phyloP scores from a whole-genome alignment of 2,329 filamentous ascomycete species.

The Phyllosticta ampelicida region DNA sequence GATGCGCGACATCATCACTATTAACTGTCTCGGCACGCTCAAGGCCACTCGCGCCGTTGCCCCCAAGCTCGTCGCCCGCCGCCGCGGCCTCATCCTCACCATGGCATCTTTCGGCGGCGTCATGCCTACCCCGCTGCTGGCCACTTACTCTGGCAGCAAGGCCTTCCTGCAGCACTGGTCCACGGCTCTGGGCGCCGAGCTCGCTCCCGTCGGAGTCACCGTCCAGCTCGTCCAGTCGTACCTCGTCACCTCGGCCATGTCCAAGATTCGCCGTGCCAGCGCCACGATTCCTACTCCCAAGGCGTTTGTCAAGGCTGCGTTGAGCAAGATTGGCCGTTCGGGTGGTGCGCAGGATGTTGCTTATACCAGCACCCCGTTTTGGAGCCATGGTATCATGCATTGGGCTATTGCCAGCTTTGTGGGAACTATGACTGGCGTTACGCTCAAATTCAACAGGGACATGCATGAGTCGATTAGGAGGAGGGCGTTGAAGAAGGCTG shows the following conservation, averaged over 20 bases:
- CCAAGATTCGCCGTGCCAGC: slow-evolving; percentile 76
- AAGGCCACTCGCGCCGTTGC: slow-evolving; percentile 77
- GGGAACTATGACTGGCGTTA: slow-evolving; percentile 46
- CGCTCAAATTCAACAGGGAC: slow-evolving; percentile 50
- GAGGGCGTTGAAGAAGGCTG: slow-evolving; percentile 72
- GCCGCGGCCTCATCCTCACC: slow-evolving; percentile 80
- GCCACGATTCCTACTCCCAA: slow-evolving; percentile 70
- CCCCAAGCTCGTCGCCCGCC: slow-evolving; percentile 73
- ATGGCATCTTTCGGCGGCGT: slow-evolving; percentile 97
- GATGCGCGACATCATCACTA: slow-evolving; percentile 80
- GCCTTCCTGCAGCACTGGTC: slow-evolving; percentile 98
- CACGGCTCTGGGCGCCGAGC: slow-evolving; percentile 69
- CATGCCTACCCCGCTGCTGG: slow-evolving; percentile 81
- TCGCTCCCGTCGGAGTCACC: slow-evolving; percentile 68
- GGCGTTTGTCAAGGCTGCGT: slow-evolving; percentile 65
- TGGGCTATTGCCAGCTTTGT: slow-evolving; percentile 59
- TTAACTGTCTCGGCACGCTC: slow-evolving; percentile 89
- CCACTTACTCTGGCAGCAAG: slow-evolving; percentile 96
- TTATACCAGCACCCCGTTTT: slow-evolving; percentile 84
- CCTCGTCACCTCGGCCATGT: slow-evolving; percentile 92
- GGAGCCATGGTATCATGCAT: slow-evolving; percentile 81
- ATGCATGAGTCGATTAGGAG: slow-evolving; percentile 79
- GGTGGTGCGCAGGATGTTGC: slow-evolving; percentile 69
- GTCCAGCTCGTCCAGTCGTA: slow-evolving; percentile 91
- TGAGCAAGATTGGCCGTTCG: slow-evolving; percentile 69